Evolutionary conservation across 352 stramenopile species (phyloP).

Genomic region (Phytophthora sojae): DNA sequence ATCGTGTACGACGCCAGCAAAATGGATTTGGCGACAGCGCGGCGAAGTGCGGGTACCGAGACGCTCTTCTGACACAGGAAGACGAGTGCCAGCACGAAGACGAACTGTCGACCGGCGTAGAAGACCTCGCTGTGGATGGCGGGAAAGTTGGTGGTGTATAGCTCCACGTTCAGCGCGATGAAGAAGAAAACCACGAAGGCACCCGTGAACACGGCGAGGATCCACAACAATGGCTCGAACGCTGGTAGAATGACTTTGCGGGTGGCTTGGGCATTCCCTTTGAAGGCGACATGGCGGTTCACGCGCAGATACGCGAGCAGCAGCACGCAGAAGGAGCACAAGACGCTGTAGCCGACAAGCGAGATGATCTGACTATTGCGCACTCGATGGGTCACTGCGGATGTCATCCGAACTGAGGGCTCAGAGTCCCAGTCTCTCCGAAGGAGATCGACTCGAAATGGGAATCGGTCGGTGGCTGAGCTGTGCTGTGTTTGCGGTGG

Average conservation of each 20-base stretch:
- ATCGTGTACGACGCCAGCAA: constrained; percentile 60
- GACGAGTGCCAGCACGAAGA: constrained; percentile 58
- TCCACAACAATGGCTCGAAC: constrained; percentile 67
- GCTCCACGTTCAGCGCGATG: constrained; percentile 36
- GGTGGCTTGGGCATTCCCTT: constrained; percentile 45
- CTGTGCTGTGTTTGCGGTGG: neutral
- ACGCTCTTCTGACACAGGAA: constrained; percentile 76
- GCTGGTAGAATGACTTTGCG: constrained; percentile 64
- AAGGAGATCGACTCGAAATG: neutral
- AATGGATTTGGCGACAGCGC: constrained; percentile 47
- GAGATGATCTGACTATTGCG: constrained; percentile 41
- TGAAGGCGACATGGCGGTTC: constrained; percentile 51
- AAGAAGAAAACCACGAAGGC: constrained; percentile 43
- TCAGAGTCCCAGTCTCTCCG: neutral
- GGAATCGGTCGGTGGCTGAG: neutral
- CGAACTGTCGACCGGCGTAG: constrained; percentile 61
- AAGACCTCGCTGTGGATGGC: constrained; percentile 43
- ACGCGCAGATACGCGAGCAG: constrained; percentile 55
- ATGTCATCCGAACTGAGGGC: constrained; percentile 9
- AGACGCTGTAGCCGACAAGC: constrained; percentile 44
- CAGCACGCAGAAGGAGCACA: constrained; percentile 42
- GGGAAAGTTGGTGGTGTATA: constrained; percentile 45
- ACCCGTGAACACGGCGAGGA: constrained; percentile 41
- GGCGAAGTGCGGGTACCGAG: constrained; percentile 55
- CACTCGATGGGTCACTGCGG: constrained; percentile 8